phyloP scores from a whole-genome alignment of 2,329 filamentous ascomycete species.

The Penicillium rolfsii region DNA sequence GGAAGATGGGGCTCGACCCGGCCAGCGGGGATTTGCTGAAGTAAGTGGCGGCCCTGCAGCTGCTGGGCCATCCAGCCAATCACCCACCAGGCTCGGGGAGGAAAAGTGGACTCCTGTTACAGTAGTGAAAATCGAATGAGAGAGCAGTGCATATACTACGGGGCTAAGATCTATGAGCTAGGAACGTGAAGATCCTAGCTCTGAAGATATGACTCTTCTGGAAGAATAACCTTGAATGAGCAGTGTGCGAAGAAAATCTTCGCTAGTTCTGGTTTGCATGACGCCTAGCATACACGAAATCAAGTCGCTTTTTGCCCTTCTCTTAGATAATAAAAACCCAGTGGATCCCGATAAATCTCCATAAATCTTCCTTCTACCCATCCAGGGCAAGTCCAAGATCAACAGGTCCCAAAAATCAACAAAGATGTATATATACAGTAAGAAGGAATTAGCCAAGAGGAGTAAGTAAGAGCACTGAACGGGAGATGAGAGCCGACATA shows the following conservation, averaged over 20 bases:
- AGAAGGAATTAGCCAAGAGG: slow-evolving; percentile 22
- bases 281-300: slow-evolving; percentile 20
- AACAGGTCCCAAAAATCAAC: slow-evolving; percentile 9
- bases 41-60: slow-evolving; percentile 7
- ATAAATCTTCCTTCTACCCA: slow-evolving; percentile 23
- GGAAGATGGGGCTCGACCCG: neutral
- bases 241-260: neutral
- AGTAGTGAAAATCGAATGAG: no score
- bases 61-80: neutral
- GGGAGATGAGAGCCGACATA: slow-evolving; percentile 22
- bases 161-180: no score
- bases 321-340: slow-evolving; percentile 20
- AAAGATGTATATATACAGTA: slow-evolving; percentile 32
- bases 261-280: slow-evolving; percentile 14
- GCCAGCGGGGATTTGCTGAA: neutral
- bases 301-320: slow-evolving; percentile 23
- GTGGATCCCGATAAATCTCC: slow-evolving; percentile 14
- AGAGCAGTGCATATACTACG: no score
- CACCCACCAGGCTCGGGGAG: neutral
- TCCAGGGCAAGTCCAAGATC: slow-evolving; percentile 27
- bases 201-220: no score
- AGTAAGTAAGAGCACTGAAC: slow-evolving; percentile 15
- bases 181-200: no score
- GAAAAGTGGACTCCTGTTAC: neutral
- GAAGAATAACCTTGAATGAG: neutral